Evolutionary conservation across 139 green algal genomes (phyloP), one percentile per base, ranked within the genome.

Genomic region (Edaphochlamys debaryana): DNA sequence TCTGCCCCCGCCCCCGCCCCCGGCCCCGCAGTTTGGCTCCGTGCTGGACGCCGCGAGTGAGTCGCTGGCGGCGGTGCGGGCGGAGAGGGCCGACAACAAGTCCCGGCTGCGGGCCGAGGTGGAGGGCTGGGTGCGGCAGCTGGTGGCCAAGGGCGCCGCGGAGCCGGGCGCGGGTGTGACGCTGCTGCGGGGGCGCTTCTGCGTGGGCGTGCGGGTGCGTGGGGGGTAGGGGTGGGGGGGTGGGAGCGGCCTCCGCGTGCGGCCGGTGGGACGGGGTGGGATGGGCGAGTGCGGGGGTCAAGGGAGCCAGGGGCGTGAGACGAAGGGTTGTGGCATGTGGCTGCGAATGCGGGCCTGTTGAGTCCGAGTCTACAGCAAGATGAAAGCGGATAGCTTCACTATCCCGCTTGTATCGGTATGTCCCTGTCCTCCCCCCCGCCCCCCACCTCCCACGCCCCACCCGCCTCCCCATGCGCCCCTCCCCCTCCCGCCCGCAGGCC

Each of bases 1-100:
- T 48, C n/a, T 32, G 25, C 40, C 37, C 34, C 32, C 71, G 8
- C 70, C 34, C 72, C 36, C 45, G 15, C 36, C 17, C 36, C 4
- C 67, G 22, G 22, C 20, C 2, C 2, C 40, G 71, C 90, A 93
- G 83, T 29, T 34, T 0, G 83, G 85, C 45, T 69, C 82, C 29
- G 89, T 95, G 19, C 58, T 87, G 38, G 86, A 93, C 32, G 58
- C 19, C 1, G 94, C 94, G 20, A 93, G 87, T 37, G 69, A 88
- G 7, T 36, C 69, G 8, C 85, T 98, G 45, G 79, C 79, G 0
- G 64, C 42, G 0, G 67, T 93, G 29, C 89, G 94, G 13, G 34
- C 60, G 0, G 64, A 85, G 29, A 86, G 93, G 8, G 63, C 71
- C 30, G 80, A 70, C 15, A 96, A 96, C 86, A 75, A 62, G 27